A percentile compares a stretch with the other conserved stretches of the same genome.
Conservation (phyloP, 768 basidiomycete genomes). For the Boletus subparvulus region DNA sequence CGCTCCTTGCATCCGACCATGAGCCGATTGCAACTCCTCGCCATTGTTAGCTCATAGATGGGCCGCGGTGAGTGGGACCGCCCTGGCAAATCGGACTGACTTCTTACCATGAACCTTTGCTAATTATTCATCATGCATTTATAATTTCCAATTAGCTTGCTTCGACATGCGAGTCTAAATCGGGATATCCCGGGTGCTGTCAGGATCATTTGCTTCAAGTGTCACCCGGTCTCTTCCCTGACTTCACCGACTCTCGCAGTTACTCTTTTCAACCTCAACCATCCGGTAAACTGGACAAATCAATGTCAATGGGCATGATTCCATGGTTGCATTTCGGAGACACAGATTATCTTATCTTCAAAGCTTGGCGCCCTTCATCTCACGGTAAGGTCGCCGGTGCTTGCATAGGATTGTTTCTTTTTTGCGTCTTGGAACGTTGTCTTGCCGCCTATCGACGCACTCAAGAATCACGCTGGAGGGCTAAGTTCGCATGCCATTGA, state of each 20-base stretch:
- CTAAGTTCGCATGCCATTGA: slow-evolving; percentile 42
- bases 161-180: no score
- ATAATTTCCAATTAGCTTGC: no score
- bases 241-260: background rate
- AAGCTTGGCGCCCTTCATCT: slow-evolving; percentile 65
- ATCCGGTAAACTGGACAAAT: no score
- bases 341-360: slow-evolving; percentile 66
- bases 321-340: slow-evolving; percentile 69
- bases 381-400: slow-evolving; percentile 72
- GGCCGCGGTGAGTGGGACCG: background rate
- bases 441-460: slow-evolving; percentile 55
- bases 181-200: no score
- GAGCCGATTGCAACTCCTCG: background rate
- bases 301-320: slow-evolving; percentile 50
- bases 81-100: no score
- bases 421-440: slow-evolving; percentile 72
- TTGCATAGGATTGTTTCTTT: slow-evolving; percentile 64
- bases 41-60: background rate
- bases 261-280: background rate
- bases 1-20: background rate
- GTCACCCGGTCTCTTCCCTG: background rate
- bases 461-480: slow-evolving; percentile 57
- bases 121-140: no score
- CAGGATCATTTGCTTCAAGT: no score
- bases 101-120: no score